phyloP scores from a whole-genome alignment of 768 basidiomycete species.

The Cystobasidium ongulense region DNA sequence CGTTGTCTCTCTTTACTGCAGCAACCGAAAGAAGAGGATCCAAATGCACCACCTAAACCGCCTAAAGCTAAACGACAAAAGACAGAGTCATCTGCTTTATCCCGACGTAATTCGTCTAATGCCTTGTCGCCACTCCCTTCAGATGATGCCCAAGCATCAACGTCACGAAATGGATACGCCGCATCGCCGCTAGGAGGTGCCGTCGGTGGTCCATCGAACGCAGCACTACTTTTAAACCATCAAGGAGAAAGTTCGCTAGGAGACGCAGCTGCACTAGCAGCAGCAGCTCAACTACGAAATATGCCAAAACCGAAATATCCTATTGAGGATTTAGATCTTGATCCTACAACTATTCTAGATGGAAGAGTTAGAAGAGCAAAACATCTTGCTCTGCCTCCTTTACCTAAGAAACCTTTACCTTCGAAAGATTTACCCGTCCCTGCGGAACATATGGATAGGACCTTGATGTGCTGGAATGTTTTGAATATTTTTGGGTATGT shows the following conservation, averaged over 20 bases:
- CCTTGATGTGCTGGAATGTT: conserved; percentile 90
- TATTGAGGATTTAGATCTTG: conserved; percentile 81
- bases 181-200: not conserved
- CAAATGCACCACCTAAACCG: conserved; percentile 2
- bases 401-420: conserved; percentile 38
- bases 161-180: not conserved
- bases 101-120: not conserved
- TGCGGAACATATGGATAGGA: conserved; percentile 60
- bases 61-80: not conserved
- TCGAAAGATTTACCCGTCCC: conserved; percentile 31
- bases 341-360: conserved; percentile 42
- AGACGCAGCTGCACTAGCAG: not conserved
- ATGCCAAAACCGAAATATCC: conserved; percentile 62
- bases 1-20: not conserved
- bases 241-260: not conserved
- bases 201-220: not conserved
- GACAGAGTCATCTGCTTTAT: not conserved
- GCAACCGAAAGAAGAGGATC: conserved; percentile 1
- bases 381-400: conserved; percentile 33
- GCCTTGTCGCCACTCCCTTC: not conserved
- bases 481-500: conserved; percentile 83
- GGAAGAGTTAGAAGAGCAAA: conserved; percentile 37
- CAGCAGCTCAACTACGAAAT: not conserved
- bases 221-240: not conserved
- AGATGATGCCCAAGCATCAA: not conserved